These are phyloP conservation scores for Botrytis pseudocinerea DNA, from an alignment of 2,329 filamentous ascomycete genomes.

Conservation along the genomic window DNA sequence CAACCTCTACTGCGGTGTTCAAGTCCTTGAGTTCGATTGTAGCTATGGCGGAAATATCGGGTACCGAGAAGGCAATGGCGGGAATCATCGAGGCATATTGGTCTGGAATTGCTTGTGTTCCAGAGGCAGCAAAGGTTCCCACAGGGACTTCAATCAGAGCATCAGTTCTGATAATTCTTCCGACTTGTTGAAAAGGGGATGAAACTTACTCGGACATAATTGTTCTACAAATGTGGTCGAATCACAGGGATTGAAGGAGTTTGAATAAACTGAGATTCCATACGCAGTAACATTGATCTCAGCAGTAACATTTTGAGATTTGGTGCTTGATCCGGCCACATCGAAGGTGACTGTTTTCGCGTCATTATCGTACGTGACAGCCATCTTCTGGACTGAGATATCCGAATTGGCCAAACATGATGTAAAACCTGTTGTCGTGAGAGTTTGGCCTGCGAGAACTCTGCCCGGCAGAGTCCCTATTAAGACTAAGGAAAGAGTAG, in stretches of 20 bases:
- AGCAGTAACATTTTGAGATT: constrained; percentile 78
- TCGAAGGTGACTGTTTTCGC: constrained; percentile 77
- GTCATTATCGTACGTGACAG: constrained; percentile 77
- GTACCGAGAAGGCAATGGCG: constrained; percentile 83
- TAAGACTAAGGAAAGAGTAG: constrained; percentile 37
- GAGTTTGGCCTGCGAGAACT: constrained; percentile 66
- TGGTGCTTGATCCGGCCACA: constrained; percentile 72
- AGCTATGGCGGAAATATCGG: constrained; percentile 84
- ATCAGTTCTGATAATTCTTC: constrained; percentile 16
- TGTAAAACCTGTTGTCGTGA: constrained; percentile 79
- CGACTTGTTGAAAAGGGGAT: neutral
- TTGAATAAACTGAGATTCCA: constrained; percentile 75
- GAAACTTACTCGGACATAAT: constrained; percentile 71
- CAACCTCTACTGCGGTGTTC: constrained; percentile 63
- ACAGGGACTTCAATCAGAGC: constrained; percentile 60
- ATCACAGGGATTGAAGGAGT: constrained; percentile 81
- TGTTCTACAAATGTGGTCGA: constrained; percentile 63
- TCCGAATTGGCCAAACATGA: constrained; percentile 62
- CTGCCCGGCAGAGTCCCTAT: constrained; percentile 37
- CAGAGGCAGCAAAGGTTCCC: constrained; percentile 71
- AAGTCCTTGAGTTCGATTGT: constrained; percentile 71
- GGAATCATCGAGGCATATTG: constrained; percentile 76
- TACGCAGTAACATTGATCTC: constrained; percentile 53
- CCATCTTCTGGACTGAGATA: constrained; percentile 71
- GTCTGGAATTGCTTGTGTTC: constrained; percentile 69